A percentile compares a stretch with the other conserved stretches of the same genome.
phyloP scores from a whole-genome alignment of 2,329 filamentous ascomycete species.

The Colletotrichum falcatum region DNA sequence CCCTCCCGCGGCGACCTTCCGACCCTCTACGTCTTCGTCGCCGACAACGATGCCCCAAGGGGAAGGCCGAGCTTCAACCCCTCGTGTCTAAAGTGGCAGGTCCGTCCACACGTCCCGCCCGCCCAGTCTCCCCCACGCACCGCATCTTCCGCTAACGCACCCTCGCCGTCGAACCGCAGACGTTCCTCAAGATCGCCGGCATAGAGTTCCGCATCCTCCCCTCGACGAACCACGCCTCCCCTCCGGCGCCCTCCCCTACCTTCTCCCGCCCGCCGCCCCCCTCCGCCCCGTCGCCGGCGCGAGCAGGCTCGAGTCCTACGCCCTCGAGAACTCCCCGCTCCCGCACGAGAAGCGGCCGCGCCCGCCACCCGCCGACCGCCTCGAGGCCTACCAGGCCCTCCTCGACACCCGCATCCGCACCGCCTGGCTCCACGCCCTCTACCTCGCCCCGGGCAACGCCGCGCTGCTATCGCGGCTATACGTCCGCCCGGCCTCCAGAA shows the following conservation, averaged over 20 bases:
- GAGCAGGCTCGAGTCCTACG: constrained; percentile 76
- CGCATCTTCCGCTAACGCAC: constrained; percentile 4
- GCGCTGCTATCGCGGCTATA: constrained; percentile 79
- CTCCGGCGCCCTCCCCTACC: constrained; percentile 87
- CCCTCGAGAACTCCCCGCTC: constrained; percentile 60
- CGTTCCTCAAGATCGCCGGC: constrained; percentile 82
- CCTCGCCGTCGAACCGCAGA: constrained; percentile 59
- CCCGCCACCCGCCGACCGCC: constrained; percentile 56
- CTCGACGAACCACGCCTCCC: constrained; percentile 94
- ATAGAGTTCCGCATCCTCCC: constrained; percentile 75
- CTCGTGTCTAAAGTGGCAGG: constrained; percentile 96
- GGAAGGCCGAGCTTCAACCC: constrained; percentile 88
- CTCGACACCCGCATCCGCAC: constrained; percentile 82
- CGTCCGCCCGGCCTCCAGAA: constrained; percentile 71
- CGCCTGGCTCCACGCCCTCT: constrained; percentile 90
- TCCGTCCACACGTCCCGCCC: constrained; percentile 55
- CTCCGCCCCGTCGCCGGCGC: constrained; percentile 66
- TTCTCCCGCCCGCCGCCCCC: constrained; percentile 67
- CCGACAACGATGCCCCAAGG: constrained; percentile 67
- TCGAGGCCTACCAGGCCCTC: constrained; percentile 83
- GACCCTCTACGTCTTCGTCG: constrained; percentile 82
- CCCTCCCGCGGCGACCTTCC: constrained; percentile 57
- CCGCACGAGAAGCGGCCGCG: constrained; percentile 26
- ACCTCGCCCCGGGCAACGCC: constrained; percentile 77
- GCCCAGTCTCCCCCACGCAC: neutral